phyloP scores from a whole-genome alignment of 1,139 yeast genomes.

The Scheffersomyces cryptocercus region DNA sequence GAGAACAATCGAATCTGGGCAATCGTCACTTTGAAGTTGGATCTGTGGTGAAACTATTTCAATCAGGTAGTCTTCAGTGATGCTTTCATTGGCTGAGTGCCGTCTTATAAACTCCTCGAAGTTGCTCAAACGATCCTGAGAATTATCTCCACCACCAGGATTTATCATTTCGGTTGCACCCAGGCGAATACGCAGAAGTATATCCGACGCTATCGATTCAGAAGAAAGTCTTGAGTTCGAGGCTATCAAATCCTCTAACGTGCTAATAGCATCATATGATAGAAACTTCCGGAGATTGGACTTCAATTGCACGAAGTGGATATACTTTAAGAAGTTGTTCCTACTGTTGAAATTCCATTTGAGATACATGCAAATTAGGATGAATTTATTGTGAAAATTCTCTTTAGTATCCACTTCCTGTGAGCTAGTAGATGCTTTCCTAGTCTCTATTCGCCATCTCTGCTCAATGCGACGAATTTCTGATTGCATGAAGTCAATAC shows the following conservation, averaged over 20 bases:
- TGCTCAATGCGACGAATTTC: constrained; percentile 19
- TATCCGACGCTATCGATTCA: constrained; percentile 37
- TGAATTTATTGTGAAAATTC: constrained; percentile 41
- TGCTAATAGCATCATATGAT: constrained; percentile 39
- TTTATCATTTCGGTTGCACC: constrained; percentile 3
- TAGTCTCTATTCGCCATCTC: constrained; percentile 6
- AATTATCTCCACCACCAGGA: constrained; percentile 7
- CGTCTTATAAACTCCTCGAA: constrained; percentile 57
- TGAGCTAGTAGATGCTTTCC: constrained; percentile 2
- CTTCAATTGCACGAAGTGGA: constrained; percentile 40
- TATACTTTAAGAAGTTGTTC: constrained; percentile 36
- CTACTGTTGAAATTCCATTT: constrained; percentile 46
- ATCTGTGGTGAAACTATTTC: constrained; percentile 85
- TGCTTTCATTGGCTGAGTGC: constrained; percentile 40
- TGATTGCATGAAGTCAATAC: constrained; percentile 24
- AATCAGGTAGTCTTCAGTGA: constrained; percentile 64
- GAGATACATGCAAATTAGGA: constrained; percentile 40
- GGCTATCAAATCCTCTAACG: constrained; percentile 37
- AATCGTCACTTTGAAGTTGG: constrained; percentile 69
- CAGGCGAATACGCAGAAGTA: constrained; percentile 5
- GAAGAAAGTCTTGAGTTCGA: neutral
- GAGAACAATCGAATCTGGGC: constrained; percentile 60
- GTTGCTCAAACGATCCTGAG: constrained; percentile 25
- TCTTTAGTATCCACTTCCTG: constrained; percentile 12
- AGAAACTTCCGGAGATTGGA: constrained; percentile 31